Evolutionary conservation across 768 basidiomycete species (phyloP), one percentile per base, ranked within the genome.

Genomic region (Porphyrellus cyaneotinctus): DNA sequence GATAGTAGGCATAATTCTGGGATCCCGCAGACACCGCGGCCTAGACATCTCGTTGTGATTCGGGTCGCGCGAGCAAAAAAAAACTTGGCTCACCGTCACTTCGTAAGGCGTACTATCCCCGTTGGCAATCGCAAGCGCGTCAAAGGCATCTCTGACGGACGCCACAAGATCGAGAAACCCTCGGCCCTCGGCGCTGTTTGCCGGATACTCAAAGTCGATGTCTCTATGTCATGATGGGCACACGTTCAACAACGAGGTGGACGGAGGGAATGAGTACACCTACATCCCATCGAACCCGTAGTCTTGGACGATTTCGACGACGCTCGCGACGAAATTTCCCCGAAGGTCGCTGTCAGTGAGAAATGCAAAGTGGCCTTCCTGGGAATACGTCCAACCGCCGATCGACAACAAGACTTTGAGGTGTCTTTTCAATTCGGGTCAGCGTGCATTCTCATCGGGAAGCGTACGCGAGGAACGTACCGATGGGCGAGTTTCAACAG

Each of bases 231-330:
- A 15, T 0, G 9, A 28, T 4, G n/a, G 6, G 0, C n/a, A n/a
- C 30, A 17, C 20, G 44, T 52, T 6, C 22, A 31, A 13, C 3
- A 36, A 17, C 2, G 23, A 45, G 14, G 31, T n/a, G 2, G 31
- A 24, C 2, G 17, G 24, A 11, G 7, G 14, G 15, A 33, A 11
- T 9, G 12, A 22, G 18, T 3, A 18, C 9, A 65, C 80, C 49
- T 58, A 83, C 84, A 88, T 79, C 47, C 90, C 90, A 60, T 91
- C 90, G 46, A 93, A 80, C 0, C 89, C 90, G 52, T 89, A 87
- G 65, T 91, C 83, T 60, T 85, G 78, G 43, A 87, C 71, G 11
- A 89, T 61, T 42, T 77, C 74, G 24, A 91, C 80, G 2, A 87
- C 85, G 52, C 70, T 78, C 46, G 64, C 60, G 26, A 87, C 83